phyloP scores from a whole-genome alignment of 2,329 filamentous ascomycete species.

The Arthrinium puccinioides region DNA sequence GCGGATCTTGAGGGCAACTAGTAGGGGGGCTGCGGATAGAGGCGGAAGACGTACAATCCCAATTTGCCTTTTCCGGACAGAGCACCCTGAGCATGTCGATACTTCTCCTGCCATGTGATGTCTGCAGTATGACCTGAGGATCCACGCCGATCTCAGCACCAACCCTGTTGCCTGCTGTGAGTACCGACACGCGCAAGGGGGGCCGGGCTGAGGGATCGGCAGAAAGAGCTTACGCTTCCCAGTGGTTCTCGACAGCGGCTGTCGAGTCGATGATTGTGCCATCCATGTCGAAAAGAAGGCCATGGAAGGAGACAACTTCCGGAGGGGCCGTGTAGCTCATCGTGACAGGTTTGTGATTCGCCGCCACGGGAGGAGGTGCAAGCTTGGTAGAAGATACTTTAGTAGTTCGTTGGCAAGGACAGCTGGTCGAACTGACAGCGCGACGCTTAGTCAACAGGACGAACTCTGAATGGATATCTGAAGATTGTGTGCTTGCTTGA shows the following conservation, averaged over 20 bases:
- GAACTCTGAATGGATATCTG: too few species aligned
- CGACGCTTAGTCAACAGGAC: too few species aligned
- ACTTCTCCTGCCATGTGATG: slow-evolving; percentile 82
- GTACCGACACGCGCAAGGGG: too few species aligned
- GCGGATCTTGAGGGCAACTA: too few species aligned
- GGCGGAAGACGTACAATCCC: slow-evolving; percentile 73
- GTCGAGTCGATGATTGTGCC: slow-evolving; percentile 81
- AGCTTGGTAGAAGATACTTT: too few species aligned
- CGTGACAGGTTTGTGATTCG: slow-evolving; percentile 4
- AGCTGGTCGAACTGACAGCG: too few species aligned
- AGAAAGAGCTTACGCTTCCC: slow-evolving; percentile 51
- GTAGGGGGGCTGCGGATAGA: too few species aligned
- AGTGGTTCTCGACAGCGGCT: slow-evolving; percentile 68
- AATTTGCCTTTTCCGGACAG: slow-evolving; percentile 78
- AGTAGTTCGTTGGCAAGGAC: too few species aligned
- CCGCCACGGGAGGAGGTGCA: too few species aligned
- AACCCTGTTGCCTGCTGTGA: too few species aligned
- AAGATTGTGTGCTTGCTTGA: too few species aligned
- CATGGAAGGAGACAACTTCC: slow-evolving; percentile 41
- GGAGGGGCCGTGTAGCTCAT: slow-evolving; percentile 35
- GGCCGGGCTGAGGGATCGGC: too few species aligned
- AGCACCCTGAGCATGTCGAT: slow-evolving; percentile 80
- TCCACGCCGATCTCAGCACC: slow-evolving; percentile 78
- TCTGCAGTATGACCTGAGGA: slow-evolving; percentile 77
- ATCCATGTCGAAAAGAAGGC: slow-evolving; percentile 69